These are phyloP conservation scores for Tuctoria greenei DNA, from an alignment of 176 grass and related monocot genomes.

Conservation along the genomic window DNA sequence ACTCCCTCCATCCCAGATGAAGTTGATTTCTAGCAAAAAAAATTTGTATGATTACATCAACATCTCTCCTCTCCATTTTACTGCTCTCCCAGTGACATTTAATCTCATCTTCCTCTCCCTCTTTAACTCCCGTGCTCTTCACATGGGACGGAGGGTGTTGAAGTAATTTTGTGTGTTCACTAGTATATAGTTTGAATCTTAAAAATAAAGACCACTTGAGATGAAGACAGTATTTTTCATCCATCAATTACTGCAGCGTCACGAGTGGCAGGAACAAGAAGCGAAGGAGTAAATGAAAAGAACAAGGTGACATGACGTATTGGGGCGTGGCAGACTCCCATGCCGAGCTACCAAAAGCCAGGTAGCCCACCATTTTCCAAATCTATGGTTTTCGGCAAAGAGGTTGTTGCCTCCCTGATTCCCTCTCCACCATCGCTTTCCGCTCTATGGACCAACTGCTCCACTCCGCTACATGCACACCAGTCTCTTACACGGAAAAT, in stretches of 20 bases:
- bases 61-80: too few species aligned
- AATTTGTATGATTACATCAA: too few species aligned
- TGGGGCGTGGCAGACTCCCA: conserved; percentile 15
- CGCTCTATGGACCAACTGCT: background rate
- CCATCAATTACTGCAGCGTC: background rate
- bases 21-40: too few species aligned
- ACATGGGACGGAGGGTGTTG: too few species aligned
- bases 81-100: too few species aligned
- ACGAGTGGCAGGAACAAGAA: conserved; percentile 26
- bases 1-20: too few species aligned
- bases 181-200: too few species aligned
- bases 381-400: conserved; percentile 38
- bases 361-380: conserved; percentile 33
- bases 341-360: background rate
- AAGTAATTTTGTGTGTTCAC: too few species aligned
- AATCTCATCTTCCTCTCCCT: too few species aligned
- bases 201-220: too few species aligned
- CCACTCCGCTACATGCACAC: background rate
- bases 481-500: background rate
- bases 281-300: background rate
- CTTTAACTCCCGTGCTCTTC: too few species aligned
- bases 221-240: too few species aligned
- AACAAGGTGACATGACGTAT: conserved; percentile 11
- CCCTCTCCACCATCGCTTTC: conserved; percentile 27
- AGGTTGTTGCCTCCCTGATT: background rate